These are phyloP conservation scores for Magnusiomyces sp. DNA, from an alignment of 1,139 yeast species.

Conservation along the genomic window DNA sequence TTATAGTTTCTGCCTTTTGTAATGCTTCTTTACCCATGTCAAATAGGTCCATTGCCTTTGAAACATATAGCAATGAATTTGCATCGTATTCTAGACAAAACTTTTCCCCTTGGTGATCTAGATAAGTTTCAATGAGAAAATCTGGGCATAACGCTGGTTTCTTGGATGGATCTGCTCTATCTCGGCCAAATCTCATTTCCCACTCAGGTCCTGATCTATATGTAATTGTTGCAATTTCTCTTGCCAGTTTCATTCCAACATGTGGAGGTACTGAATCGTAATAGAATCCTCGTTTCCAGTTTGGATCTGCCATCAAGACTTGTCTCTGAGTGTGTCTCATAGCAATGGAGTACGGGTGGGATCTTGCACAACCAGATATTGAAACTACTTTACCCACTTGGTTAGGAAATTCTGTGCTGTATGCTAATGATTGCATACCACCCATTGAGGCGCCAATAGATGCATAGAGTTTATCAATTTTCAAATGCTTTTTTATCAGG, in stretches of 20 bases:
- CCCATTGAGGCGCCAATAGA: slow-evolving; percentile 94
- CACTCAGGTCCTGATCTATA: slow-evolving; percentile 96
- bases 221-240: slow-evolving; percentile 90
- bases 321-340: slow-evolving; percentile 90
- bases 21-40: slow-evolving; percentile 48
- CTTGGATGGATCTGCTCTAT: slow-evolving; percentile 69
- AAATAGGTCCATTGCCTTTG: slow-evolving; percentile 92
- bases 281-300: slow-evolving; percentile 89
- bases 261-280: slow-evolving; percentile 79
- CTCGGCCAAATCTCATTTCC: slow-evolving; percentile 87
- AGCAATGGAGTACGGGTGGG: slow-evolving; percentile 91
- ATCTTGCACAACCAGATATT: slow-evolving; percentile 85
- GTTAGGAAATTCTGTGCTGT: slow-evolving; percentile 75
- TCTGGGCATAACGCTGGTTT: slow-evolving; percentile 91
- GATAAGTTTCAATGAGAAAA: slow-evolving; percentile 80
- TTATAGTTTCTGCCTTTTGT: not conserved
- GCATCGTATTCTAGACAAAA: slow-evolving; percentile 89
- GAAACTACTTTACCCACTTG: slow-evolving; percentile 64
- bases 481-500: slow-evolving; percentile 51
- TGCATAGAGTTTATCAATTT: slow-evolving; percentile 59
- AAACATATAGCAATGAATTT: slow-evolving; percentile 74
- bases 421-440: slow-evolving; percentile 91
- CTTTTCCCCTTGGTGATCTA: slow-evolving; percentile 93
- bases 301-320: slow-evolving; percentile 87
- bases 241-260: slow-evolving; percentile 87